Percentiles rank a stretch among this genome's conserved stretches.
Evolutionary conservation across 345 rosid genomes (phyloP).

Genomic region (Toxicodendron radicans): DNA sequence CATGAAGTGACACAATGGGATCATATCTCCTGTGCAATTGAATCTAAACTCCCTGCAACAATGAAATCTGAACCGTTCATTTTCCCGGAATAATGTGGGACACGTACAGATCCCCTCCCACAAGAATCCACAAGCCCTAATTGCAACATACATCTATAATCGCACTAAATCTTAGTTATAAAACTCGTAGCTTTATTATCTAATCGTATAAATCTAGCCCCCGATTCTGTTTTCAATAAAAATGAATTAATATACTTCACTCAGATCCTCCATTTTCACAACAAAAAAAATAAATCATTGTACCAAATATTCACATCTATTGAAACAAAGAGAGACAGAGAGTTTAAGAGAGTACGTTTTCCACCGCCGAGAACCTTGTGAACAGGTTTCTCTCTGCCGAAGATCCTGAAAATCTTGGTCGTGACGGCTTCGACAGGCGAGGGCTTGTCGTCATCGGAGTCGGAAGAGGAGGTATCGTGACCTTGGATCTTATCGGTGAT

Average conservation of each 20-base stretch:
- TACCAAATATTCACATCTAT: neutral
- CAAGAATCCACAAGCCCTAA: too few relatives aligned
- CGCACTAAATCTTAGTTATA: neutral
- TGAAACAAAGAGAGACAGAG: neutral
- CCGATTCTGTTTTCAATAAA: neutral
- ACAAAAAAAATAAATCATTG: neutral
- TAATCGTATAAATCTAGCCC: neutral
- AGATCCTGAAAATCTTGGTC: conserved; percentile 63
- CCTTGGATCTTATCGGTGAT: conserved; percentile 50
- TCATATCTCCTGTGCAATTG: neutral
- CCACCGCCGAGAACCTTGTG: conserved; percentile 93
- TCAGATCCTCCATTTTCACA: conserved; percentile 11
- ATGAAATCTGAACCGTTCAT: neutral
- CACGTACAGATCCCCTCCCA: too few relatives aligned
- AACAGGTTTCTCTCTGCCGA: conserved; percentile 82
- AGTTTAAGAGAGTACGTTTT: conserved; percentile 51
- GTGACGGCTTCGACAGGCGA: conserved; percentile 35
- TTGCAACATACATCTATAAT: neutral
- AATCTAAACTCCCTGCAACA: neutral
- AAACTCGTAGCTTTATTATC: neutral
- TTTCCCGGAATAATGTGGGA: too few relatives aligned
- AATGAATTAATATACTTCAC: neutral
- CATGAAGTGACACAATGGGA: neutral
- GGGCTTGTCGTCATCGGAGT: conserved; percentile 55
- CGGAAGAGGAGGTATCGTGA: conserved; percentile 55